These are phyloP conservation scores for Colletotrichum acutatum DNA, from an alignment of 2,329 filamentous ascomycete species.

Conservation along the genomic window DNA sequence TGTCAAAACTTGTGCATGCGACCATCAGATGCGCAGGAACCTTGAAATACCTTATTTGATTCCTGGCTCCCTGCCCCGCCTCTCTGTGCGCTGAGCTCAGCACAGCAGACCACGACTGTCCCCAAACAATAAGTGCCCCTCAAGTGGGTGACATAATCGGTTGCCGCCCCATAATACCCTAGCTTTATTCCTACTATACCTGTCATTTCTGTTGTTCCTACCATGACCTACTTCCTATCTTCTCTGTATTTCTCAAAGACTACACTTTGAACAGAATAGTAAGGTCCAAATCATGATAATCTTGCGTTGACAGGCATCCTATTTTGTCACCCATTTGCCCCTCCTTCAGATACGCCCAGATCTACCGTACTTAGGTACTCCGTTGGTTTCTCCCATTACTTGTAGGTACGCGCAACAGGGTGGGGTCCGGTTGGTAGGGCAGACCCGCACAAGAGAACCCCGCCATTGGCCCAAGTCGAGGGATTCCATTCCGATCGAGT, in stretches of 20 bases:
- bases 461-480: not conserved
- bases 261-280: too few relatives aligned
- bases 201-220: too few relatives aligned
- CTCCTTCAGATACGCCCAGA: not conserved
- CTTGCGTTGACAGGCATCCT: too few relatives aligned
- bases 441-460: not conserved
- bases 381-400: not conserved
- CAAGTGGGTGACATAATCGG: not conserved
- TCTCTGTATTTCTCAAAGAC: too few relatives aligned
- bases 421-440: not conserved
- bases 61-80: not conserved
- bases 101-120: not conserved
- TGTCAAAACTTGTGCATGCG: not conserved
- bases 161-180: too few relatives aligned
- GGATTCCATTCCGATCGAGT: not conserved
- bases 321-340: not conserved
- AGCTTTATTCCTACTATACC: too few relatives aligned
- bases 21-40: constrained; percentile 6
- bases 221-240: too few relatives aligned
- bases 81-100: constrained; percentile 16
- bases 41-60: constrained; percentile 4
- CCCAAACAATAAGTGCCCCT: constrained; percentile 3
- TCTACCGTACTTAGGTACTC: too few relatives aligned
- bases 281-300: too few relatives aligned
- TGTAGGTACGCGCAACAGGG: not conserved